A percentile compares a stretch with the other conserved stretches of the same genome.
Evolutionary conservation across 129 eudicot species (phyloP).

Genomic region (Apium graveolens): DNA sequence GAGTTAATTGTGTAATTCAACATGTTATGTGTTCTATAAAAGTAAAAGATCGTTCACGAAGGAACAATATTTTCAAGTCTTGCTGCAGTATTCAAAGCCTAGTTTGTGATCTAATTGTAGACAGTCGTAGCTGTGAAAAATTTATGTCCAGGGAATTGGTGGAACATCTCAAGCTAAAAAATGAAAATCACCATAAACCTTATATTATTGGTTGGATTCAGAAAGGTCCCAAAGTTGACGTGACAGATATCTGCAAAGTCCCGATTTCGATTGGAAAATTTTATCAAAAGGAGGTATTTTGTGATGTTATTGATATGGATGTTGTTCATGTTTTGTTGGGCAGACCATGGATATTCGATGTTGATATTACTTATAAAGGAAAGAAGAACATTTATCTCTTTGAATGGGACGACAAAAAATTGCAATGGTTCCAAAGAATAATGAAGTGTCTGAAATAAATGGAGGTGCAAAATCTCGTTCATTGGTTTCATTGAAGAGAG

Average conservation of each 20-base stretch:
- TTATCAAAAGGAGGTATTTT: too few relatives aligned
- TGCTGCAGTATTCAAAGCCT: neutral
- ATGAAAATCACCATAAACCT: neutral
- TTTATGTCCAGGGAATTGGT: neutral
- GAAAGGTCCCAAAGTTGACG: neutral
- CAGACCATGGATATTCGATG: too few relatives aligned
- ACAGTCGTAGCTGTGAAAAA: constrained; percentile 8
- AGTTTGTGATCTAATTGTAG: neutral
- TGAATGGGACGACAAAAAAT: too few relatives aligned
- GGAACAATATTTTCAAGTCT: neutral
- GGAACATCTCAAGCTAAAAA: neutral
- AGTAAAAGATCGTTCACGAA: neutral
- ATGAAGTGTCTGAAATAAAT: too few relatives aligned
- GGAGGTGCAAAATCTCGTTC: too few relatives aligned
- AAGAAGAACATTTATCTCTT: neutral
- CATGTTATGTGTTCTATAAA: neutral
- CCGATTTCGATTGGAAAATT: neutral
- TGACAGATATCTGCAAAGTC: neutral
- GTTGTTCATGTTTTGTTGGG: too few relatives aligned
- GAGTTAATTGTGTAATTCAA: neutral
- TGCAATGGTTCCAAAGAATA: too few relatives aligned
- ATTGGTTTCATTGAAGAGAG: too few relatives aligned
- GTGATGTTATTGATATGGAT: too few relatives aligned
- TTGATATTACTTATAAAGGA: too few relatives aligned
- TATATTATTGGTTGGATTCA: neutral